Percentiles rank a stretch among this genome's conserved stretches.
phyloP scores from a whole-genome alignment of 2,329 filamentous ascomycete species.

The Penicillium palitans region DNA sequence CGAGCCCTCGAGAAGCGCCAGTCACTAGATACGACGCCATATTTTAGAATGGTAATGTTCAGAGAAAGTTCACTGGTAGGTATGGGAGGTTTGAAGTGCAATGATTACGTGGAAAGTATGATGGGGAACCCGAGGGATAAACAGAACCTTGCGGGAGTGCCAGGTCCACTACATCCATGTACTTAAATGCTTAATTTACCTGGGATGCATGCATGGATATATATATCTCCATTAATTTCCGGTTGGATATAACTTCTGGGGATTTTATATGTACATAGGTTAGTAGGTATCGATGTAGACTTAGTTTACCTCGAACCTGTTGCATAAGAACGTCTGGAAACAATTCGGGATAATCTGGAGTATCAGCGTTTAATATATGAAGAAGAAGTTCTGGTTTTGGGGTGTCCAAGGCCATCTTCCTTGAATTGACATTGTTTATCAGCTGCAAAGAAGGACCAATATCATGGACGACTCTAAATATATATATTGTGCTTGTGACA shows the following conservation, averaged over 20 bases:
- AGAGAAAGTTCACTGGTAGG: too few relatives aligned
- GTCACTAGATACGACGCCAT: conserved; percentile 44
- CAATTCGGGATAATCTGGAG: too few relatives aligned
- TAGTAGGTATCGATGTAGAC: too few relatives aligned
- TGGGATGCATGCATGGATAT: neutral
- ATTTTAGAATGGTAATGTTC: neutral
- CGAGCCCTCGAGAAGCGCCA: conserved; percentile 39
- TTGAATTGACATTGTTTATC: neutral
- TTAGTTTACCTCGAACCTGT: too few relatives aligned
- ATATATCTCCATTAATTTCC: neutral
- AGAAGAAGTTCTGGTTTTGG: too few relatives aligned
- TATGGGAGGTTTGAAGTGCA: neutral
- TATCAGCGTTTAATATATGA: neutral
- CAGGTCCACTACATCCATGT: too few relatives aligned
- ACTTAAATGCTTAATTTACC: neutral
- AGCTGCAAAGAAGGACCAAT: neutral
- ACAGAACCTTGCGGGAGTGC: too few relatives aligned
- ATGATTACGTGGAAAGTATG: neutral
- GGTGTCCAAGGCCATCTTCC: neutral
- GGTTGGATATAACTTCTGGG: neutral
- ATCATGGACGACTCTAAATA: neutral
- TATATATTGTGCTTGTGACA: neutral
- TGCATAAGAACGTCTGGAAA: too few relatives aligned
- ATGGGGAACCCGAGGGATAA: neutral
- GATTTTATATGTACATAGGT: neutral